These are phyloP conservation scores for Gnomoniopsis sp. DNA, from an alignment of 2,329 filamentous ascomycete species.

Conservation along the genomic window DNA sequence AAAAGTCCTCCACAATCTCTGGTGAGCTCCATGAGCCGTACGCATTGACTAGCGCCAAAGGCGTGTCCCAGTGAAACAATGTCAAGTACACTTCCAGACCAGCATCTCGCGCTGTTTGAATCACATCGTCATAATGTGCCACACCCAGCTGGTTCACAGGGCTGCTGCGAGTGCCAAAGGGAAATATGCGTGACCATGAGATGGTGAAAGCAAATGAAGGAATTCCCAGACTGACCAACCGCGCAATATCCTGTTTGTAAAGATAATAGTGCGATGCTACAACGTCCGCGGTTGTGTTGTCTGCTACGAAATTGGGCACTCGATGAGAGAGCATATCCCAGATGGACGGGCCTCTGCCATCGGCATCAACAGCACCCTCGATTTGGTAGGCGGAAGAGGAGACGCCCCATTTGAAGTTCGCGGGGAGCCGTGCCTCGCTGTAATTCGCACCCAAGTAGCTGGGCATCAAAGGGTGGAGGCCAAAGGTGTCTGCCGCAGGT, in stretches of 20 bases:
- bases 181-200: slow-evolving; percentile 8
- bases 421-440: slow-evolving; percentile 1
- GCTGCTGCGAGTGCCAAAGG: slow-evolving; percentile 2
- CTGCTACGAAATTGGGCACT: slow-evolving; percentile 1
- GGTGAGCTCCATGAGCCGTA: slow-evolving; percentile 6
- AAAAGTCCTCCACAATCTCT: slow-evolving; percentile 6
- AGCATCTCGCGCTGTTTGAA: slow-evolving; percentile 3
- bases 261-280: slow-evolving; percentile 9
- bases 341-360: slow-evolving; percentile 5
- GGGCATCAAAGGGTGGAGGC: slow-evolving; percentile 3
- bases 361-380: slow-evolving; percentile 7
- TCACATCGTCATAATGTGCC: slow-evolving; percentile 9
- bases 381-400: slow-evolving; percentile 10
- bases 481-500: not conserved
- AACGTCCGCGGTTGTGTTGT: slow-evolving; percentile 4
- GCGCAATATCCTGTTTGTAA: slow-evolving; percentile 10
- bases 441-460: slow-evolving; percentile 1
- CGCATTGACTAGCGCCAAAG: slow-evolving; percentile 4
- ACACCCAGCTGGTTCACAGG: slow-evolving; percentile 6
- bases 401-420: slow-evolving; percentile 7
- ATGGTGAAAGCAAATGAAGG: slow-evolving; percentile 6
- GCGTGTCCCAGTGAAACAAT: slow-evolving; percentile 11
- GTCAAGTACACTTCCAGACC: slow-evolving; percentile 1
- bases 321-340: slow-evolving; percentile 10
- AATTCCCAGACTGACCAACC: slow-evolving; percentile 1